Evolutionary conservation across 805 yeast genomes (phyloP).

Genomic region (Yarrowia osloensis): DNA sequence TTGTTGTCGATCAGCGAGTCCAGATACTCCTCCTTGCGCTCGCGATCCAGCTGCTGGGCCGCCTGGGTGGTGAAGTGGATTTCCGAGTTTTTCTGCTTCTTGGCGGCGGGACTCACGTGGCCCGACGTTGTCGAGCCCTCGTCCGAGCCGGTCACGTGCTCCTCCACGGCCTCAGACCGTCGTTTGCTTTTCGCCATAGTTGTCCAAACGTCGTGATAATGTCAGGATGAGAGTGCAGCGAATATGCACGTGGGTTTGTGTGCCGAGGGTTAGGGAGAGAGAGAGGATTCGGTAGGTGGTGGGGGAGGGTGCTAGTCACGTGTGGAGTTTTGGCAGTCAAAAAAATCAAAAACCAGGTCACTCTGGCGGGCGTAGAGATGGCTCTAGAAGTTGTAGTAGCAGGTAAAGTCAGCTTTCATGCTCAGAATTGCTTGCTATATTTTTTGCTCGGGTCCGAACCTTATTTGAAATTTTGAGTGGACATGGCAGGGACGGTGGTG

Average conservation of each 20-base stretch:
- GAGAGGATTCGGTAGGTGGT: neutral
- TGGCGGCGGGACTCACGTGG: neutral
- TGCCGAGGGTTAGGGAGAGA: neutral
- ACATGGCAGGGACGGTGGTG: too few species aligned
- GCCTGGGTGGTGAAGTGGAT: slow-evolving; percentile 21
- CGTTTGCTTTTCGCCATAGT: neutral
- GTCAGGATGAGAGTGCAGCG: neutral
- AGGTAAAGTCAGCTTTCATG: too few species aligned
- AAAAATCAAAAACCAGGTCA: too few species aligned
- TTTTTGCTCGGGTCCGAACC: neutral
- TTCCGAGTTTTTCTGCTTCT: slow-evolving; percentile 5
- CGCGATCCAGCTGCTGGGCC: slow-evolving; percentile 17
- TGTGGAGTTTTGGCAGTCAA: neutral
- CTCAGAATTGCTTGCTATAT: too few species aligned
- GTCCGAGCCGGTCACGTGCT: slow-evolving; percentile 5
- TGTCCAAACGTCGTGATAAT: neutral
- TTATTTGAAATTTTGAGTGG: too few species aligned
- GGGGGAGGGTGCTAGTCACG: neutral
- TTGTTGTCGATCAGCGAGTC: slow-evolving; percentile 28
- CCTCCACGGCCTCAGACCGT: neutral
- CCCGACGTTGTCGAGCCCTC: neutral
- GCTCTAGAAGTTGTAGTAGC: neutral
- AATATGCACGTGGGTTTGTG: slow-evolving; percentile 5
- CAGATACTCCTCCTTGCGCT: slow-evolving; percentile 24
- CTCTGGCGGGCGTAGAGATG: neutral